Evolutionary conservation across 495 filamentous ascomycete genomes (phyloP).

Genomic region (Gamarada debralockiae): DNA sequence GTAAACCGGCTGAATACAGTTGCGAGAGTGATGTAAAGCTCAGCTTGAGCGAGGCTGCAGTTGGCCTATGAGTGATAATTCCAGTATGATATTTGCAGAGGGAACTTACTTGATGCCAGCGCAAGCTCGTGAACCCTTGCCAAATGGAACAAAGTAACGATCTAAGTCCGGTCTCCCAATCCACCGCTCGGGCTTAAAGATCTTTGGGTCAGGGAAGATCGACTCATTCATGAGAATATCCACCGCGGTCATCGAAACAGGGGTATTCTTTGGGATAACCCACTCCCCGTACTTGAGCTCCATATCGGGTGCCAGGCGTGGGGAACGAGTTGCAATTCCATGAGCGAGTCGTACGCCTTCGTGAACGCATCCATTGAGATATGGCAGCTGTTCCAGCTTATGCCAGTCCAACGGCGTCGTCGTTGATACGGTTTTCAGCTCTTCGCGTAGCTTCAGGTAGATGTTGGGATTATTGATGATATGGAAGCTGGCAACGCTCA

Average conservation of each 20-base stretch:
- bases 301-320: constrained; percentile 18
- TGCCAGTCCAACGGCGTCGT: constrained; percentile 21
- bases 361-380: constrained; percentile 38
- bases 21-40: constrained; percentile 33
- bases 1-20: constrained; percentile 35
- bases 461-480: not conserved
- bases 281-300: constrained; percentile 5
- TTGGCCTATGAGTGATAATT: constrained; percentile 15
- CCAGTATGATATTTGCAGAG: constrained; percentile 5
- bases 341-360: constrained; percentile 36
- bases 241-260: constrained; percentile 37
- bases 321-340: constrained; percentile 3
- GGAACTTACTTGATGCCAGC: constrained; percentile 36
- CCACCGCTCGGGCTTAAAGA: constrained; percentile 45
- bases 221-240: constrained; percentile 34
- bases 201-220: constrained; percentile 34
- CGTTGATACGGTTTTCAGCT: not conserved
- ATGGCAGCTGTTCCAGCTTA: constrained; percentile 38
- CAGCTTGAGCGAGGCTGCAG: constrained; percentile 33
- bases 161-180: constrained; percentile 30
- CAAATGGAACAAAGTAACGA: constrained; percentile 39
- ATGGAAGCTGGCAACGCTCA: not conserved
- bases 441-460: not conserved
- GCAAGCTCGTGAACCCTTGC: constrained; percentile 47
- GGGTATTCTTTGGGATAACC: constrained; percentile 28